These are phyloP conservation scores for Silene uniflora DNA, from an alignment of 148 eudicot species.

Conservation along the genomic window DNA sequence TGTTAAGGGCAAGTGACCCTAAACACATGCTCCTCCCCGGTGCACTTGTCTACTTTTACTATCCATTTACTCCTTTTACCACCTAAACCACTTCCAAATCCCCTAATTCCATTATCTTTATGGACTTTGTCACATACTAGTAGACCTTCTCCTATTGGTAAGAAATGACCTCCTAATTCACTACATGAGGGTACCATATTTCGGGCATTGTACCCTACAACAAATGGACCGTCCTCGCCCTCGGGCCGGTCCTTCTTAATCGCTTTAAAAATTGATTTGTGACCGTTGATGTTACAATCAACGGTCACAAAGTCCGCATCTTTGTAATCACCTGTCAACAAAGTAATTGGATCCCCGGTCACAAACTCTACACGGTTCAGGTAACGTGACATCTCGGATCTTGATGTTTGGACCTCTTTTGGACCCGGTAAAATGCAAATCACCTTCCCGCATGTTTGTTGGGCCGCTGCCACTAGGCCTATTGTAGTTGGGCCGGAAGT, in stretches of 20 bases:
- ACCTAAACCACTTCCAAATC: slow-evolving; percentile 8
- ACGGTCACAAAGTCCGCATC: slow-evolving; percentile 27
- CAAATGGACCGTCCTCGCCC: slow-evolving; percentile 3
- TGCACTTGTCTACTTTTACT: slow-evolving; percentile 37
- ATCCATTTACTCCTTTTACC: slow-evolving; percentile 37
- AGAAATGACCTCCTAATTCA: slow-evolving; percentile 35
- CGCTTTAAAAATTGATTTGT: slow-evolving; percentile 3
- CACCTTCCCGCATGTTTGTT: slow-evolving; percentile 35
- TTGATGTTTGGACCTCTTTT: slow-evolving; percentile 19
- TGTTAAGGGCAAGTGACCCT: slow-evolving; percentile 29
- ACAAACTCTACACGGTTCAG: slow-evolving; percentile 28
- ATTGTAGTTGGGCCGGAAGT: slow-evolving; percentile 30
- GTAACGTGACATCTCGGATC: slow-evolving; percentile 21
- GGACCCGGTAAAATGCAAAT: slow-evolving; percentile 29
- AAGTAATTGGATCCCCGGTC: slow-evolving; percentile 13
- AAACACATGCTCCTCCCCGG: slow-evolving; percentile 47
- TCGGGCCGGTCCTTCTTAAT: not conserved
- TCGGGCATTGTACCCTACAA: slow-evolving; percentile 38
- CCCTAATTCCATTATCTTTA: slow-evolving; percentile 3
- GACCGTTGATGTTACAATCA: slow-evolving; percentile 27
- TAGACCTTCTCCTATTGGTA: slow-evolving; percentile 38
- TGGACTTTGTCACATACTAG: slow-evolving; percentile 22
- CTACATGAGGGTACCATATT: slow-evolving; percentile 23
- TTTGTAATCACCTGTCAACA: slow-evolving; percentile 18
- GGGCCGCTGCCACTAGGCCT: slow-evolving; percentile 37